Conservation (phyloP, 2,329 filamentous ascomycete species). For the Stachybotrys elegans region DNA sequence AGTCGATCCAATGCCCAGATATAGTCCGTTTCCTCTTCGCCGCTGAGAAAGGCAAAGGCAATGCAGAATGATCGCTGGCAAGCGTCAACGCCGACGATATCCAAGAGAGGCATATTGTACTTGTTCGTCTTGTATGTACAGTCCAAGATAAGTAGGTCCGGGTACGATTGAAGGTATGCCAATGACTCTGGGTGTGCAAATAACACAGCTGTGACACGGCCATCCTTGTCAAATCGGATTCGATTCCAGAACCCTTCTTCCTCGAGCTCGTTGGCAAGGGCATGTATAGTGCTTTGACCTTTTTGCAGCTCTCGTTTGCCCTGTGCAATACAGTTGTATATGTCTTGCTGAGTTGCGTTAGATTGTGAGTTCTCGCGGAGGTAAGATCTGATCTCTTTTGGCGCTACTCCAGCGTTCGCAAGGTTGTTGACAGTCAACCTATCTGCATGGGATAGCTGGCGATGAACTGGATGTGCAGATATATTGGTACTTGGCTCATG, state of each 20-base stretch:
- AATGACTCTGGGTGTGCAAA: constrained; percentile 17
- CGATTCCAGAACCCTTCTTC: constrained; percentile 13
- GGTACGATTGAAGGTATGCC: constrained; percentile 13
- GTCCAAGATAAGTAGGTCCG: constrained; percentile 14
- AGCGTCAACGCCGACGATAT: constrained; percentile 5
- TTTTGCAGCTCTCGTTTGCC: constrained; percentile 6
- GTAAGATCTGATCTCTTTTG: constrained; percentile 12
- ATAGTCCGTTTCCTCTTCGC: constrained; percentile 11
- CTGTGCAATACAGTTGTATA: constrained; percentile 15
- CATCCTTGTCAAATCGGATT: constrained; percentile 10
- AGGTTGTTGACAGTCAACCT: constrained; percentile 3
- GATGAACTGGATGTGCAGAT: constrained; percentile 1
- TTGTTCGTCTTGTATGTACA: constrained; percentile 13
- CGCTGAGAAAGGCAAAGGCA: constrained; percentile 12
- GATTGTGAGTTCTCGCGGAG: constrained; percentile 6
- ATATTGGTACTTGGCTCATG: not conserved
- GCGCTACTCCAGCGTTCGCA: constrained; percentile 8
- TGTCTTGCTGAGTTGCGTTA: constrained; percentile 12
- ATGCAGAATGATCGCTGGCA: constrained; percentile 13
- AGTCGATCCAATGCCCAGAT: constrained; percentile 11
- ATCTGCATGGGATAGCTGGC: constrained; percentile 4
- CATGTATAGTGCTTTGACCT: constrained; percentile 15
- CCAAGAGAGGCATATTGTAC: constrained; percentile 6
- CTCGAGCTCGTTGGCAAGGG: constrained; percentile 14
- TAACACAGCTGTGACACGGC: constrained; percentile 13